phyloP scores from a whole-genome alignment of 2,329 filamentous ascomycete species.

The Rutstroemia sp. region DNA sequence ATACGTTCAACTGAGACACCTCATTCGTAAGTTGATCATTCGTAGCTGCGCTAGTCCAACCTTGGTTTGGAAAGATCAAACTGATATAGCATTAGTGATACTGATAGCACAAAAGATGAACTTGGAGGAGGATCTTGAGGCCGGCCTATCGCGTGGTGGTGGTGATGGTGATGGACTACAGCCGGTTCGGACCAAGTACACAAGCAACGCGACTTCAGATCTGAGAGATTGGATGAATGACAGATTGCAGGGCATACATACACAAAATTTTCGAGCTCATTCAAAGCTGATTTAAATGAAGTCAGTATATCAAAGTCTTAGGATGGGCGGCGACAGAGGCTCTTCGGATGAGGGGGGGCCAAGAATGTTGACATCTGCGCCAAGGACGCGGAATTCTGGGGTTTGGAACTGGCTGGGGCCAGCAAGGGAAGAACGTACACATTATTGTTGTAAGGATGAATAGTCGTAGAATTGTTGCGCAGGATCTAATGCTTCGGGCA shows the following conservation, averaged over 20 bases:
- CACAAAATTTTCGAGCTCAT: constrained; percentile 25
- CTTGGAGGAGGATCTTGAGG: no score
- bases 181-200: no score
- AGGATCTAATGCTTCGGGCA: constrained; percentile 6
- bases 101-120: background rate
- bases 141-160: background rate
- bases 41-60: constrained; percentile 20
- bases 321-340: background rate
- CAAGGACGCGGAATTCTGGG: constrained; percentile 3
- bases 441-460: background rate
- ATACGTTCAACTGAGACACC: constrained; percentile 23
- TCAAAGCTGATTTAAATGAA: constrained; percentile 17
- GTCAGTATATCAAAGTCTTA: constrained; percentile 10
- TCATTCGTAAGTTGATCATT: constrained; percentile 12
- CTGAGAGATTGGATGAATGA: no score
- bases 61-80: constrained; percentile 26
- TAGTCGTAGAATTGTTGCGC: background rate
- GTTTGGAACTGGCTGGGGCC: background rate
- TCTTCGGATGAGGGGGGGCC: background rate
- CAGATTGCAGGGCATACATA: constrained; percentile 13
- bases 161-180: background rate
- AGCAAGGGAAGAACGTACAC: constrained; percentile 1
- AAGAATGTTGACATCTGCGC: constrained; percentile 14
- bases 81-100: constrained; percentile 17
- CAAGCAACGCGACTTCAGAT: no score